A percentile compares a stretch with the other conserved stretches of the same genome.
Conservation (phyloP, 1,284 basidiomycete species). For the Microbotryum intermedium region DNA sequence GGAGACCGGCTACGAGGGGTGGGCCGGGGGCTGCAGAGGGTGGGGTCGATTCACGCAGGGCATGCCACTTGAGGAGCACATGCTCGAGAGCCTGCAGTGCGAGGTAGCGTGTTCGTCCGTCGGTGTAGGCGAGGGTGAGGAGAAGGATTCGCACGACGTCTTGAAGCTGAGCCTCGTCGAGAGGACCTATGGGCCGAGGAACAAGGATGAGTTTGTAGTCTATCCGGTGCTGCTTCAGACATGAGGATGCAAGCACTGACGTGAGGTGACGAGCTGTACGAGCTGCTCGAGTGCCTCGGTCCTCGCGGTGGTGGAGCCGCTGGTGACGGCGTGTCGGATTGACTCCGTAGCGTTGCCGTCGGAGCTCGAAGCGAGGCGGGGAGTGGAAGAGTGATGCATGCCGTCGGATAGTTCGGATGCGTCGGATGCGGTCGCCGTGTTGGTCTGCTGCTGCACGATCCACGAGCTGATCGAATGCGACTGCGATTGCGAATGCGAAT, state of each 20-base stretch:
- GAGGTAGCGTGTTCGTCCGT: conserved; percentile 49
- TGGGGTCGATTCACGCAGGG: conserved; percentile 19
- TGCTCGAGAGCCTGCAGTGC: conserved; percentile 58
- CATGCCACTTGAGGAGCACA: conserved; percentile 51
- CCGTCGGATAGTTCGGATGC: too few relatives aligned
- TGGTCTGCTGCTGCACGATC: too few relatives aligned
- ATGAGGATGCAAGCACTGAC: neutral
- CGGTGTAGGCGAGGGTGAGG: conserved; percentile 66
- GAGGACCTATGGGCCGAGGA: conserved; percentile 15
- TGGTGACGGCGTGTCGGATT: too few relatives aligned
- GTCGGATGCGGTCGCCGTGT: too few relatives aligned
- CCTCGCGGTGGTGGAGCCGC: too few relatives aligned
- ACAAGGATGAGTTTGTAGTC: neutral
- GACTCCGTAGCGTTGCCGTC: too few relatives aligned
- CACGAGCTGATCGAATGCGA: too few relatives aligned
- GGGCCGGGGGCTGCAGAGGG: neutral
- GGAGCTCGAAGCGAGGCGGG: too few relatives aligned
- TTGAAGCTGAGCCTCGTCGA: conserved; percentile 54
- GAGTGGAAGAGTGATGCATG: too few relatives aligned
- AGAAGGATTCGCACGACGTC: conserved; percentile 66
- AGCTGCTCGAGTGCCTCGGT: too few relatives aligned
- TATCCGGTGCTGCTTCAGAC: too few relatives aligned
- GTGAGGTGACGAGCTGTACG: neutral
- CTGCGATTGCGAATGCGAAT: too few relatives aligned
- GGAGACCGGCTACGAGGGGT: conserved; percentile 46